These are phyloP conservation scores for Cutaneotrichosporon cutaneum DNA, from an alignment of 1,284 basidiomycete species.

Conservation along the genomic window DNA sequence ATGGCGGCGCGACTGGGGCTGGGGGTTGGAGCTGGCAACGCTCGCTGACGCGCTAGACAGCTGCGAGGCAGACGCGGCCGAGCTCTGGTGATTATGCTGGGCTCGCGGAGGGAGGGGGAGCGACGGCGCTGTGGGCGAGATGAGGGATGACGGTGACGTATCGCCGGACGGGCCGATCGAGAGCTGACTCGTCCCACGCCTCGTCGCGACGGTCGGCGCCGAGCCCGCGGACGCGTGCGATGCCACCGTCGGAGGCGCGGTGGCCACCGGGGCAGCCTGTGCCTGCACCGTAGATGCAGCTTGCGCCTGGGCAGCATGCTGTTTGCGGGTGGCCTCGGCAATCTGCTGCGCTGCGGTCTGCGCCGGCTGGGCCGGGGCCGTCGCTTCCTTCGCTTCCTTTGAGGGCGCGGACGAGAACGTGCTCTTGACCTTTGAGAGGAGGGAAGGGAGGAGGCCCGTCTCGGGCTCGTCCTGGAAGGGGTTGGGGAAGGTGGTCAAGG, in stretches of 20 bases:
- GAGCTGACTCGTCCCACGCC: conserved; percentile 5
- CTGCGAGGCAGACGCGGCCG: conserved; percentile 4
- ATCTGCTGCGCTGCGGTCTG: conserved; percentile 48
- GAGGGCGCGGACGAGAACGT: conserved; percentile 32
- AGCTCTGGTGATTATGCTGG: conserved; percentile 9
- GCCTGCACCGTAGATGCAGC: not conserved
- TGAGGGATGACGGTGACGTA: not conserved
- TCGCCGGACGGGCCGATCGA: conserved; percentile 6
- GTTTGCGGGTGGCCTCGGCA: conserved; percentile 37
- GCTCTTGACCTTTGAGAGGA: conserved; percentile 51
- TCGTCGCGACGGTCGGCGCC: not conserved
- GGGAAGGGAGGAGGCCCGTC: conserved; percentile 47
- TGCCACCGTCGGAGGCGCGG: not conserved
- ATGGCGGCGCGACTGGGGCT: conserved; percentile 21
- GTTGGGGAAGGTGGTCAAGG: conserved; percentile 51
- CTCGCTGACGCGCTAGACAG: not conserved
- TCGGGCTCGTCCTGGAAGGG: conserved; percentile 52
- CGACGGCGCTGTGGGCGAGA: conserved; percentile 2
- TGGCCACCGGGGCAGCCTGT: not conserved
- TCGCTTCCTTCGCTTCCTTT: conserved; percentile 7
- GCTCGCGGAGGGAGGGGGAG: not conserved
- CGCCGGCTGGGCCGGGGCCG: not conserved
- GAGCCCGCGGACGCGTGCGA: not conserved
- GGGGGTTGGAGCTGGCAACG: conserved; percentile 19
- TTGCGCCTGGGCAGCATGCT: conserved; percentile 8